A percentile compares a stretch with the other conserved stretches of the same genome.
Evolutionary conservation across 2,329 filamentous ascomycete genomes (phyloP).

Genomic region (Diaporthe citriasiana): DNA sequence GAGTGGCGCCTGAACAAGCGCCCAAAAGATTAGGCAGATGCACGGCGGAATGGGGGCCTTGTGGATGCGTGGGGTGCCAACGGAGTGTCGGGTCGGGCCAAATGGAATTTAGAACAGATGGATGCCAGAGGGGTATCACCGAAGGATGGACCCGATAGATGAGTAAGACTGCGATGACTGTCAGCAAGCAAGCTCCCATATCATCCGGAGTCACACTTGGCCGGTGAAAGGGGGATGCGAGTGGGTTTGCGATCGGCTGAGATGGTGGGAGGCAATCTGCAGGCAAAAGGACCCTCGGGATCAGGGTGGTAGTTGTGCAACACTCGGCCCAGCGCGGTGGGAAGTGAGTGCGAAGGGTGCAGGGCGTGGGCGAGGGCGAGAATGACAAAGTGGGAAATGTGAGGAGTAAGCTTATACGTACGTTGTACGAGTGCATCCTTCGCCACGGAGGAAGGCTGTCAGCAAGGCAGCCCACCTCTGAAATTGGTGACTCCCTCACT

Average conservation of each 20-base stretch:
- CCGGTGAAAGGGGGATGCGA: slow-evolving; percentile 8
- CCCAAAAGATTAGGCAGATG: slow-evolving; percentile 26
- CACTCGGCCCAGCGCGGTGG: slow-evolving; percentile 36
- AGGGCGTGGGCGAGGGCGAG: background rate
- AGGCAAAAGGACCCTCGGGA: slow-evolving; percentile 36
- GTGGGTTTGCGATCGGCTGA: slow-evolving; percentile 24
- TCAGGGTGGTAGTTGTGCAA: slow-evolving; percentile 24
- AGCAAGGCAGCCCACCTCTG: slow-evolving; percentile 16
- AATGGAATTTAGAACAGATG: slow-evolving; percentile 17
- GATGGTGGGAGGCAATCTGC: slow-evolving; percentile 31
- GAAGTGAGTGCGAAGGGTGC: slow-evolving; percentile 29
- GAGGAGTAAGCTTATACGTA: slow-evolving; percentile 42
- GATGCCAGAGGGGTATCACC: slow-evolving; percentile 34
- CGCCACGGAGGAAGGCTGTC: slow-evolving; percentile 25
- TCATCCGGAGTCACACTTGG: background rate
- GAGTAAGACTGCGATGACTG: slow-evolving; percentile 38
- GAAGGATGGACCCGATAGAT: slow-evolving; percentile 34
- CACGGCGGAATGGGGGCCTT: slow-evolving; percentile 24
- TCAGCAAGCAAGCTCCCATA: slow-evolving; percentile 39
- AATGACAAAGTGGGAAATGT: slow-evolving; percentile 17
- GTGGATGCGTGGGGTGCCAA: slow-evolving; percentile 27
- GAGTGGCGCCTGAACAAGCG: background rate
- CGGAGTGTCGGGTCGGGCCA: slow-evolving; percentile 24
- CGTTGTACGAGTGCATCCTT: slow-evolving; percentile 34
- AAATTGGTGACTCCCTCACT: slow-evolving; percentile 50